phyloP scores from a whole-genome alignment of 176 grass and related monocot species.

The Lolium multiflorum region DNA sequence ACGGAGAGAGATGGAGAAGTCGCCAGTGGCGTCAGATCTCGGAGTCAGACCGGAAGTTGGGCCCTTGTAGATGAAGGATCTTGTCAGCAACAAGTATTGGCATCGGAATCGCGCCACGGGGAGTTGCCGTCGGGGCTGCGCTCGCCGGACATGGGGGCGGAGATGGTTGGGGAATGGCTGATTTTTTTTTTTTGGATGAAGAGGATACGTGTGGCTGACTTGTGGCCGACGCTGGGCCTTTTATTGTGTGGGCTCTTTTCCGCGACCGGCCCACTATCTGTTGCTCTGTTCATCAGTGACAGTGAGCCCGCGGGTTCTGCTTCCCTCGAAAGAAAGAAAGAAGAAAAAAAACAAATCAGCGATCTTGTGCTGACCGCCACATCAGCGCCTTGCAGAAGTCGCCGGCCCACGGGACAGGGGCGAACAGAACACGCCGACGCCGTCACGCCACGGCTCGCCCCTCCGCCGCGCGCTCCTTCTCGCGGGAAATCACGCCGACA shows the following conservation, averaged over 20 bases:
- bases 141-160: not conserved
- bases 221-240: not conserved
- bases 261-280: not conserved
- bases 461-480: not conserved
- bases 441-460: conserved; percentile 25
- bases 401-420: not conserved
- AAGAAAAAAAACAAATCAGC: not conserved
- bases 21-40: not conserved
- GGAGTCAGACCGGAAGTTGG: not conserved
- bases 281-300: not conserved
- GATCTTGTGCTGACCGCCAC: conserved; percentile 2
- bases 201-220: not conserved
- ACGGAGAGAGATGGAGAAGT: not conserved
- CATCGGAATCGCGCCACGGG: conserved; percentile 2
- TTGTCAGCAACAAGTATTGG: not conserved
- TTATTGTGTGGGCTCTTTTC: not conserved
- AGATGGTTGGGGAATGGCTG: too few relatives aligned
- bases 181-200: too few relatives aligned
- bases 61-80: not conserved
- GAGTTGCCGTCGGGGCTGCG: not conserved
- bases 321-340: not conserved
- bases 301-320: not conserved
- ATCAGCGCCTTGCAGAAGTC: conserved; percentile 14
- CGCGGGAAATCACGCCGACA: not conserved
- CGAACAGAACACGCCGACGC: not conserved